phyloP scores from a whole-genome alignment of 1,139 yeast genomes.

The Geotrichum cucujoidarum region DNA sequence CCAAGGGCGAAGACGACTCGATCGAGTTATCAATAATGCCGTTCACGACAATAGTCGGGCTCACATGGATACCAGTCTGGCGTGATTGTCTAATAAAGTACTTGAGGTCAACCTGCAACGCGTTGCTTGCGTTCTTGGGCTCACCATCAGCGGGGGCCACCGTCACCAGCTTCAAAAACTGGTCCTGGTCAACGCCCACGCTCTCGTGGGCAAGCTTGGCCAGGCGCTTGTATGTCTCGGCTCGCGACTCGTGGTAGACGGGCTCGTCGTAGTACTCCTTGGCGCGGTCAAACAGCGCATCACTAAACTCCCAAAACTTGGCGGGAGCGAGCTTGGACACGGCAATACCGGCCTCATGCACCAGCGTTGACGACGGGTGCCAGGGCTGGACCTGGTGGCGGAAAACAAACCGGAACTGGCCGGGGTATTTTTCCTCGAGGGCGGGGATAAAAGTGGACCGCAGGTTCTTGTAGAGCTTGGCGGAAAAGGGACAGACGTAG shows the following conservation, averaged over 20 bases:
- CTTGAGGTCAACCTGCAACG: conserved; percentile 57
- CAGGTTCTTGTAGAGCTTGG: conserved; percentile 56
- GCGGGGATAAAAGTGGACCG: conserved; percentile 51
- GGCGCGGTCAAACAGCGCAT: conserved; percentile 45
- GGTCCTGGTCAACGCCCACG: conserved; percentile 33
- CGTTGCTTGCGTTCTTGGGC: conserved; percentile 55
- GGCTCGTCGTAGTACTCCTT: conserved; percentile 57
- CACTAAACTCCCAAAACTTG: conserved; percentile 58
- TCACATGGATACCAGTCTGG: conserved; percentile 74
- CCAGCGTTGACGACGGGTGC: conserved; percentile 68
- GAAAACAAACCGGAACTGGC: conserved; percentile 45
- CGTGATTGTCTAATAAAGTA: conserved; percentile 69
- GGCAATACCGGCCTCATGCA: conserved; percentile 70
- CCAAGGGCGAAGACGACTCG: conserved; percentile 38
- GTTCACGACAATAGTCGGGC: conserved; percentile 74
- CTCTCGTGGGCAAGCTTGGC: conserved; percentile 47
- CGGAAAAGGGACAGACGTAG: conserved; percentile 73
- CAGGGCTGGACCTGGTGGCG: conserved; percentile 78
- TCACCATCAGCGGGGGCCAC: conserved; percentile 32
- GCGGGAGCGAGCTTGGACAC: conserved; percentile 57
- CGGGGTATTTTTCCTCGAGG: conserved; percentile 46
- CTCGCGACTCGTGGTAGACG: conserved; percentile 50
- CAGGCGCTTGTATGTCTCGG: conserved; percentile 52
- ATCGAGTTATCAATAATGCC: conserved; percentile 51
- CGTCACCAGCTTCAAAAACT: conserved; percentile 31